These are phyloP conservation scores for Coemansia sp. DNA, from an alignment of 192 early-diverging fungal species.

Conservation along the genomic window DNA sequence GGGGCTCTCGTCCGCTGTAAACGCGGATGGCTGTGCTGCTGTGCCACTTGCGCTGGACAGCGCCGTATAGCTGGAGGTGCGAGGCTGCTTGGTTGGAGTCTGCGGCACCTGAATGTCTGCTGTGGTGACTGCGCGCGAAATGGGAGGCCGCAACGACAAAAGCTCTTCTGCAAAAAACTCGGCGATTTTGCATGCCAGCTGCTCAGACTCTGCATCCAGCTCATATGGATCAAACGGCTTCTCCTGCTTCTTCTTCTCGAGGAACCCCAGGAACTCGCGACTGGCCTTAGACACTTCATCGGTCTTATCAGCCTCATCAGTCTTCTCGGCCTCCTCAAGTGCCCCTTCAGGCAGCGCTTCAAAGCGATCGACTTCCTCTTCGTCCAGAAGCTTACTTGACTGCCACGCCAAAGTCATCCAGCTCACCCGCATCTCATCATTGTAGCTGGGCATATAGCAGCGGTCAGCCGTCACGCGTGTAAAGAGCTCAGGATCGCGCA, in stretches of 20 bases:
- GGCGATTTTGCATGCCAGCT: constrained; percentile 39
- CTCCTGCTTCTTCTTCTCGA: constrained; percentile 31
- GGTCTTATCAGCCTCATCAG: background rate
- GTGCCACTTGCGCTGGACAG: constrained; percentile 7
- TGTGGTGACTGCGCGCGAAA: constrained; percentile 14
- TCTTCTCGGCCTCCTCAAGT: background rate
- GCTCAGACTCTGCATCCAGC: constrained; percentile 42
- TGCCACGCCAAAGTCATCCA: constrained; percentile 59
- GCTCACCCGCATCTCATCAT: constrained; percentile 58
- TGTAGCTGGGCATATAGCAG: constrained; percentile 65
- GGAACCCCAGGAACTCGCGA: constrained; percentile 23
- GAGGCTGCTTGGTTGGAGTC: constrained; percentile 26
- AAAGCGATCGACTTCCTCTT: constrained; percentile 39
- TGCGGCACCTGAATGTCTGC: constrained; percentile 5
- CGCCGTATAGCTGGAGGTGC: constrained; percentile 13
- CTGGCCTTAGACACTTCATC: constrained; percentile 13
- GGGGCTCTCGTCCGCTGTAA: constrained; percentile 28
- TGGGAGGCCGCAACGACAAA: constrained; percentile 31
- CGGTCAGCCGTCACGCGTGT: constrained; percentile 60
- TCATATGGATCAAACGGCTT: constrained; percentile 37
- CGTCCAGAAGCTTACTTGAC: constrained; percentile 45
- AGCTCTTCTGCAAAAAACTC: constrained; percentile 49
- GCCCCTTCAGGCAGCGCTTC: constrained; percentile 19
- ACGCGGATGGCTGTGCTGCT: background rate
- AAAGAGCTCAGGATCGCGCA: constrained; percentile 72